Percentiles rank a stretch among this genome's conserved stretches.
Evolutionary conservation across 129 eudicot species (phyloP).

Genomic region (Centaurea solstitialis): DNA sequence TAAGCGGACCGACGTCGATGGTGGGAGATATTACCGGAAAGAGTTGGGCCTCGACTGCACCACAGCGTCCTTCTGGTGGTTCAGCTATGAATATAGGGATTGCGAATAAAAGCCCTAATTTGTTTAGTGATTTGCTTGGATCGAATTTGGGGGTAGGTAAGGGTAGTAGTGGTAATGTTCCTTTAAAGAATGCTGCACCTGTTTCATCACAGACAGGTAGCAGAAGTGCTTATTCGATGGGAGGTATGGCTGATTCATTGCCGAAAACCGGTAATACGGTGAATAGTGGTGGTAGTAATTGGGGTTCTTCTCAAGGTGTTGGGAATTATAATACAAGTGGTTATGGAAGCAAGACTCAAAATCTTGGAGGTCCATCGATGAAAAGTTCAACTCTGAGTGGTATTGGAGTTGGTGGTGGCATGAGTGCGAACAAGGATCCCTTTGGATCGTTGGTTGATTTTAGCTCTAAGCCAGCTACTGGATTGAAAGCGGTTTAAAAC

Average conservation of each 20-base stretch:
- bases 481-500: conserved; percentile 48
- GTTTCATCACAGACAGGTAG: conserved; percentile 22
- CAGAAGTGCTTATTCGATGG: conserved; percentile 63
- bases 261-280: conserved; percentile 46
- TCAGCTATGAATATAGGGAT: conserved; percentile 44
- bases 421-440: conserved; percentile 71
- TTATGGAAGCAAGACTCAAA: conserved; percentile 42
- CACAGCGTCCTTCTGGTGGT: conserved; percentile 28
- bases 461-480: conserved; percentile 51
- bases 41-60: conserved; percentile 62
- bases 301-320: conserved; percentile 47
- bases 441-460: conserved; percentile 85
- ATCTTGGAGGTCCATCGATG: conserved; percentile 54
- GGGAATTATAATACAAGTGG: conserved; percentile 49
- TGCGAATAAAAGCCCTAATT: conserved; percentile 67
- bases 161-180: conserved; percentile 51
- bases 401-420: conserved; percentile 55
- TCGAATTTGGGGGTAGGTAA: conserved; percentile 69
- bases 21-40: conserved; percentile 87
- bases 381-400: conserved; percentile 51
- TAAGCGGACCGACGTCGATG: conserved; percentile 79
- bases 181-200: conserved; percentile 63
- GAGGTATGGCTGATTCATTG: conserved; percentile 69
- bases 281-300: conserved; percentile 27
- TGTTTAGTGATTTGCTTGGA: conserved; percentile 86